Evolutionary conservation across 192 early-diverging fungal species (phyloP), one percentile per base, ranked within the genome.

Genomic region (Dispira simplex): DNA sequence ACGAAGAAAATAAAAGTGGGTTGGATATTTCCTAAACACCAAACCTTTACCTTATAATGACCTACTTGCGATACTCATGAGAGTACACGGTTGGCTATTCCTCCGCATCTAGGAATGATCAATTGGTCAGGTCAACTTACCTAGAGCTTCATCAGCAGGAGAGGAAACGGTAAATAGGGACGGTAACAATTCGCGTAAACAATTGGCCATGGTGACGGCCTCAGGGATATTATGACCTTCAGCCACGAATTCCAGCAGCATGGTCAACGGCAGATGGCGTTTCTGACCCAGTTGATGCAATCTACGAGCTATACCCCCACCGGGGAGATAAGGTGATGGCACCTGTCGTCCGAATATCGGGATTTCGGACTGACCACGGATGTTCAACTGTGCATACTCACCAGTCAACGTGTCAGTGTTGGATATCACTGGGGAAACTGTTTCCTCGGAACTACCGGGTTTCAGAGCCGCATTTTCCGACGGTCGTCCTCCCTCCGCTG

Each of bases 141-240:
- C 32, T 39, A 39, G 32, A 58, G n/a, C 8, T 39, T 18, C 56
- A 9, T 26, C 21, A 39, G 1, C 8, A 16, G 56, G 10, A 28
- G 56, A 9, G 26, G 25, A 1, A 27, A 25, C 16, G 28, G 28
- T 58, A 45, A 20, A 10, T 5, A 62, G n/a, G 8, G 69, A 32
- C 16, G 39, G 21, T 32, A 75, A 62, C 52, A 78, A 49, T 12
- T 65, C 55, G 53, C 74, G 69, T 14, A 76, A 18, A 32, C 71
- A 68, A 64, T 84, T 85, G 43, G 83, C 84, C 62, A 84, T 66
- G 45, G 70, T 71, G 28, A 87, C 78, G 20, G 81, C 80, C 62
- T 89, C 87, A 0, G 77, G 78, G 6, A 83, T 74, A 69, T 89
- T 89, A 63, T 89, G 82, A 67, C 87, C 87, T 68, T 89, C 87